Base-by-base conservation (phyloP, 345 rosid species). In the Bretschneidera sinensis region DNA sequence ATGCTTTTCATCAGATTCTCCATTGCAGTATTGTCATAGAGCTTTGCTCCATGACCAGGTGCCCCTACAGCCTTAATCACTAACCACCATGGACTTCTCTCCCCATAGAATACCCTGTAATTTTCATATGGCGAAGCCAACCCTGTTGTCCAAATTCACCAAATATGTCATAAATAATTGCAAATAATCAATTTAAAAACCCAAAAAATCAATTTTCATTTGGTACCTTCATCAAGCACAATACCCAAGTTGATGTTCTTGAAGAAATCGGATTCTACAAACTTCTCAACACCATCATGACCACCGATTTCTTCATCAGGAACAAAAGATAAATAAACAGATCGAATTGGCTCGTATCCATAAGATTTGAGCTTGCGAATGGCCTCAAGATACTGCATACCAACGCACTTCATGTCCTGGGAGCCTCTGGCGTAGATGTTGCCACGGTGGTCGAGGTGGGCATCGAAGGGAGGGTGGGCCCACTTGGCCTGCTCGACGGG, bases 381-480 rank as follows among this genome's bases (percentile, higher is more conserved):
- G 24, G 99, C 99, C 69, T 90, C 97, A 64, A 90, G 76, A 60
- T 94, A 86, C 85, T 90, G 99, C 89, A 78, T 81, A 9, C 97
- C 95, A 19, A 94, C 96, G 66, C 99, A 94, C 84, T 94, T 94
- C 97, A 94, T 94, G 74, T 94, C 99, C 83, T 90, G 99, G 0
- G 97, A 86, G 28, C 99, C 99, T 67, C 99, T 73, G 43, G 92
- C 99, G 21, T 66, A 90, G 60, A 94, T 86, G 51, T 83, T 58
- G 1, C 95, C 99, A 0, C 17, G n/a, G 16, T 73, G 79, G 75
- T 90, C 99, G 63, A 91, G 24, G 76, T 85, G 87, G 63, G 95
- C 97, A 0, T 55, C 74, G 65, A 94, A 84, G 0, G 96, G 95
- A 33, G 70, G 89, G 68, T 88, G 85, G 45, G 21, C 48, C 99